These are phyloP conservation scores for Coix lacrymajobi DNA, from an alignment of 176 grass and related monocot species.

Conservation along the genomic window DNA sequence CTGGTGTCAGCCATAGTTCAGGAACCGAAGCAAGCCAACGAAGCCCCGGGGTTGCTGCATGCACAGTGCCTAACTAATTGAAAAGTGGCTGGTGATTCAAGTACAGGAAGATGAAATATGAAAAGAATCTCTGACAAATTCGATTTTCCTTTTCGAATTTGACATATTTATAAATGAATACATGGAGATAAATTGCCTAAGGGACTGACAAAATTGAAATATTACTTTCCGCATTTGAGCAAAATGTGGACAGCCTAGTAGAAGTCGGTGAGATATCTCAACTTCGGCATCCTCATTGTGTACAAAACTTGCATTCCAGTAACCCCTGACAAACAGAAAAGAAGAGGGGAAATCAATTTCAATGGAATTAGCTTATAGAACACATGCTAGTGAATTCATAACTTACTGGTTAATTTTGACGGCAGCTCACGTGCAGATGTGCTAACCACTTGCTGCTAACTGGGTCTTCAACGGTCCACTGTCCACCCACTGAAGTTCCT, in stretches of 20 bases:
- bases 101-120: too few species aligned
- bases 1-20: background rate
- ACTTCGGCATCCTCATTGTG: background rate
- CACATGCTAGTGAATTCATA: background rate
- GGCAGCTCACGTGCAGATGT: background rate
- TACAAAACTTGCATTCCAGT: background rate
- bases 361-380: background rate
- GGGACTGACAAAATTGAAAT: background rate
- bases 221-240: background rate
- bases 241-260: background rate
- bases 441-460: background rate
- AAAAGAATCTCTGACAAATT: background rate
- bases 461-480: background rate
- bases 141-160: background rate
- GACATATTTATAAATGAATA: background rate
- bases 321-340: background rate
- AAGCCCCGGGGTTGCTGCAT: background rate
- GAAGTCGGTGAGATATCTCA: background rate
- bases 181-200: conserved; percentile 2
- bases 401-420: conserved; percentile 11
- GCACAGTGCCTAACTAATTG: background rate
- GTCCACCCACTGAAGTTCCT: background rate
- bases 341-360: background rate
- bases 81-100: background rate
- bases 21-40: background rate